Evolutionary conservation across 495 filamentous ascomycete genomes (phyloP), one percentile per base, ranked within the genome.

Genomic region (Annulohypoxylon stygium): DNA sequence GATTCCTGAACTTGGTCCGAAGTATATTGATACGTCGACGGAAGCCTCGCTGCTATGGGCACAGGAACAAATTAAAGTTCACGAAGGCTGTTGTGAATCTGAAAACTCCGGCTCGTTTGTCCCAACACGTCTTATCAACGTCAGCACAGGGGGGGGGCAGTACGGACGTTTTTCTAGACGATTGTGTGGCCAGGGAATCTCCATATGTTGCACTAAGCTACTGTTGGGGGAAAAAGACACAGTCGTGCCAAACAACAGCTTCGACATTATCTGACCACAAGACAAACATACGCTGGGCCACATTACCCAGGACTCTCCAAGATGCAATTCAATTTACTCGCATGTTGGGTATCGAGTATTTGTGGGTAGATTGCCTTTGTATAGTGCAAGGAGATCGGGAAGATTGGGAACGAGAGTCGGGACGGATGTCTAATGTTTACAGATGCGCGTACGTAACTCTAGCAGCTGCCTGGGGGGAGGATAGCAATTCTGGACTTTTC

Each of bases 81-180:
- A 43, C 12, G 33, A 26, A 3, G 18, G 12, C 20, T 65, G 48
- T 14, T 34, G 14, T 12, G 26, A 34, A 30, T 5, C 48, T 26
- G 14, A 20, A 6, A 14, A 9, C 18, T 2, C 4, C 4, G 39
- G 10, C 8, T 51, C 64, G 0, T 67, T 67, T 16, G 26, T 60
- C 50, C 64, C 64, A 7, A 60, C 65, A 9, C 41, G 65, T 25
- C 54, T 67, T 16, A 51, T 67, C 20, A 26, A 14, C n/a, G 25
- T 55, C 12, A 55, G 9, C 51, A 23, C 20, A 23, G 20, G 20
- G 20, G 20, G 20, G 20, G 20, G 20, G 20, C 20, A 23, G 20
- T 23, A 23, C 20, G 20, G 20, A 23, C 20, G 20, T 23, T 23
- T 23, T 23, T 23, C 20, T 23, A 23, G 20, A 23, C 20, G 20